A percentile compares a stretch with the other conserved stretches of the same genome.
phyloP scores from a whole-genome alignment of 306 rosid genomes.

The Corylus americana region DNA sequence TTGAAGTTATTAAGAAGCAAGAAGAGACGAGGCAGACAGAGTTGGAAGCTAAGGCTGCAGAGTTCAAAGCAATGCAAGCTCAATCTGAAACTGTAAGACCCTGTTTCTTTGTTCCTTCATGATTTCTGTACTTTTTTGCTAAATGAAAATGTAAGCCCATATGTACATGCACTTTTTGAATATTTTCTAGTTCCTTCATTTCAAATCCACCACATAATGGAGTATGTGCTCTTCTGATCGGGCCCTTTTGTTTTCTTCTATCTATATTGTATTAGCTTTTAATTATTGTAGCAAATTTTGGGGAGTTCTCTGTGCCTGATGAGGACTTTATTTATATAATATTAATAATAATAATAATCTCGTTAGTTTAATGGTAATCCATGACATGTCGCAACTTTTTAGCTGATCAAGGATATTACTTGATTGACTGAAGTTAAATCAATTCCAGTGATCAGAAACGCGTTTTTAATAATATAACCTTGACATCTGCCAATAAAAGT shows the following conservation, averaged over 20 bases:
- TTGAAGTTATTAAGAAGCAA: constrained; percentile 62
- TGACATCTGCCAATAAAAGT: no score
- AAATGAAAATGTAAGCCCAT: neutral
- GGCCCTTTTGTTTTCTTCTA: neutral
- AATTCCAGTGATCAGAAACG: neutral
- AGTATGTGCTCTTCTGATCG: neutral
- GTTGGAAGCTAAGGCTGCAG: constrained; percentile 66
- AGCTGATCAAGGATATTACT: neutral
- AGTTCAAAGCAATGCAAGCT: constrained; percentile 72
- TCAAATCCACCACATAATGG: neutral
- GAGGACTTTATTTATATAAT: neutral
- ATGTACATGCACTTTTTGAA: neutral
- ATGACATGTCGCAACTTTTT: neutral
- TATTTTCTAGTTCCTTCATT: neutral
- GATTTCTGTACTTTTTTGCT: neutral
- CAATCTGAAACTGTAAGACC: constrained; percentile 74
- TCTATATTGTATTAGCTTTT: neutral
- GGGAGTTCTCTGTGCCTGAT: neutral
- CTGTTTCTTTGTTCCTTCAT: neutral
- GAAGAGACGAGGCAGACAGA: constrained; percentile 82
- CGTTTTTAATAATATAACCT: neutral
- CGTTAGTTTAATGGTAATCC: neutral
- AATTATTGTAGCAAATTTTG: neutral
- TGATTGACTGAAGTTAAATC: neutral
- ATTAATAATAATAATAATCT: neutral